Conservation (phyloP, 352 stramenopile species). For the Globisporangium sylvaticum region DNA sequence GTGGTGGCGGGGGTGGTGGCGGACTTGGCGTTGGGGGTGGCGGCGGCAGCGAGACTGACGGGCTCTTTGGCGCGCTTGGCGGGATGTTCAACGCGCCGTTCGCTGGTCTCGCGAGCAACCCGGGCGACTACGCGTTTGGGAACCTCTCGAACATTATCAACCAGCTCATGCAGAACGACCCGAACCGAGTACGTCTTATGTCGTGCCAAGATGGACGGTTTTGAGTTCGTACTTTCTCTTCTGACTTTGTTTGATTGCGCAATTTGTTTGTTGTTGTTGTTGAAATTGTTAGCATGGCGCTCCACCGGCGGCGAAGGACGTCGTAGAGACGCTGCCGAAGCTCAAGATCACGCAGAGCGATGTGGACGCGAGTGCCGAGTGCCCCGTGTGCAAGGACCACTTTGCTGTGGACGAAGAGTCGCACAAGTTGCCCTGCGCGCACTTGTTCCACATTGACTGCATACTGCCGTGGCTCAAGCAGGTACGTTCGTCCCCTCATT, state of each 20-base stretch:
- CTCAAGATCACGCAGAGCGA: slow-evolving; percentile 70
- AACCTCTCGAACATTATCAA: slow-evolving; percentile 85
- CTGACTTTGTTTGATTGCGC: not conserved
- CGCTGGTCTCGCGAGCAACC: slow-evolving; percentile 35
- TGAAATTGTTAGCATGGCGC: slow-evolving; percentile 55
- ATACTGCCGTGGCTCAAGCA: slow-evolving; percentile 85
- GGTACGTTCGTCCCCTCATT: slow-evolving; percentile 10
- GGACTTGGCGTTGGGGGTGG: slow-evolving; percentile 25
- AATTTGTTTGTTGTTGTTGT: slow-evolving; percentile 12
- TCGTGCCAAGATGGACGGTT: not conserved
- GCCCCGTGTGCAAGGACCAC: slow-evolving; percentile 83
- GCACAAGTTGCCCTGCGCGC: slow-evolving; percentile 66
- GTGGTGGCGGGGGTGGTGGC: slow-evolving; percentile 20
- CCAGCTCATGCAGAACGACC: slow-evolving; percentile 87
- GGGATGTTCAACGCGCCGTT: slow-evolving; percentile 38
- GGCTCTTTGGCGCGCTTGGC: slow-evolving; percentile 56
- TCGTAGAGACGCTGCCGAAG: slow-evolving; percentile 70
- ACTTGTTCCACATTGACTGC: slow-evolving; percentile 82
- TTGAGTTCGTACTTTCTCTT: not conserved
- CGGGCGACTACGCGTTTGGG: slow-evolving; percentile 82
- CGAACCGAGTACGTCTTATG: slow-evolving; percentile 57
- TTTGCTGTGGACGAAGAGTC: slow-evolving; percentile 78
- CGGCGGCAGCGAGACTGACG: slow-evolving; percentile 32
- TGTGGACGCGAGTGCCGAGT: slow-evolving; percentile 75
- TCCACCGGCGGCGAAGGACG: slow-evolving; percentile 68